phyloP scores from a whole-genome alignment of 148 eudicot genomes.

The Amaranthus cruentus region DNA sequence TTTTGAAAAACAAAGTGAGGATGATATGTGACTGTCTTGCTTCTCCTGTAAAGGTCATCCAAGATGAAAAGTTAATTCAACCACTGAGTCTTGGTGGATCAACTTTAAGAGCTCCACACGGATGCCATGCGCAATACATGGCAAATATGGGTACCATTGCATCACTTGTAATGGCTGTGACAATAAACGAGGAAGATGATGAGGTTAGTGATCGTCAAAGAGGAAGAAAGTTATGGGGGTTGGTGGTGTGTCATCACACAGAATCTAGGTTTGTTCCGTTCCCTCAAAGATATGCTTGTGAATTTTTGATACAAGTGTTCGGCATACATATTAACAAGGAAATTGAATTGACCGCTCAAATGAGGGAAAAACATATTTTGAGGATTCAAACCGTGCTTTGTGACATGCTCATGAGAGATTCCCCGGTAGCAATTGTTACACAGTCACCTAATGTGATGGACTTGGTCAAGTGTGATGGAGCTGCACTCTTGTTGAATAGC shows the following conservation, averaged over 20 bases:
- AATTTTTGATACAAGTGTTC: constrained; percentile 75
- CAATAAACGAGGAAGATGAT: constrained; percentile 57
- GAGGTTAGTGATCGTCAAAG: constrained; percentile 41
- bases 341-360: constrained; percentile 60
- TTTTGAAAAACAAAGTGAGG: constrained; percentile 76
- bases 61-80: constrained; percentile 47
- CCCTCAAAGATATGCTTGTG: constrained; percentile 76
- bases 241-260: constrained; percentile 85
- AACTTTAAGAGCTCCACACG: constrained; percentile 75
- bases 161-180: constrained; percentile 74
- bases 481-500: constrained; percentile 50
- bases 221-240: constrained; percentile 74
- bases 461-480: constrained; percentile 80
- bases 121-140: constrained; percentile 86
- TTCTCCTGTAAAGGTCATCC: constrained; percentile 59
- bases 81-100: constrained; percentile 80
- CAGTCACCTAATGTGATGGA: constrained; percentile 87
- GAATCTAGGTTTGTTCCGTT: constrained; percentile 60
- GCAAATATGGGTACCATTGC: constrained; percentile 82
- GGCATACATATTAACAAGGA: constrained; percentile 72
- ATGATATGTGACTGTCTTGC: constrained; percentile 86
- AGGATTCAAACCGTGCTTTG: constrained; percentile 74
- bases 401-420: constrained; percentile 81
- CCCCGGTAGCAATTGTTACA: constrained; percentile 58
- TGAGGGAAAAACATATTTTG: constrained; percentile 61